Evolutionary conservation across 2,329 filamentous ascomycete genomes (phyloP).

Genomic region (Aspergillus sp.): DNA sequence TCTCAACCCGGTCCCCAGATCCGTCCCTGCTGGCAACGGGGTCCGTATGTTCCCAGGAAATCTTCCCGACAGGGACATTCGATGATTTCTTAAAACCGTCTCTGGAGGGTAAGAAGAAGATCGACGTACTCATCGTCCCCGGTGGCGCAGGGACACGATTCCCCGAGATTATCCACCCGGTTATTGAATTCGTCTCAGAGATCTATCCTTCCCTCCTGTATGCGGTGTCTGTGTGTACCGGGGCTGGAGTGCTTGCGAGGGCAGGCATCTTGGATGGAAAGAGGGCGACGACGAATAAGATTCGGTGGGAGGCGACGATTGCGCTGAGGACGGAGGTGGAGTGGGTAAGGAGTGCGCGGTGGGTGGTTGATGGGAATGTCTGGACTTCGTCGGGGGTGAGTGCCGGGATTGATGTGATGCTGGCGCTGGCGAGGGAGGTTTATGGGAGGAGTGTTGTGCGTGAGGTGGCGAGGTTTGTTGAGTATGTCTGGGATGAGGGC

Average conservation of each 20-base stretch:
- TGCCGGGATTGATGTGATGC: constrained; percentile 4
- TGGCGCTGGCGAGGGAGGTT: not conserved
- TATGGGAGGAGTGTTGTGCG: not conserved
- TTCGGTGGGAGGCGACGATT: not conserved
- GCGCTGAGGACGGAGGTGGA: not conserved
- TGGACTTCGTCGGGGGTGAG: constrained; percentile 66
- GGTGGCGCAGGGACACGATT: constrained; percentile 56
- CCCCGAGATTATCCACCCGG: constrained; percentile 31
- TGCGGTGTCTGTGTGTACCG: constrained; percentile 67
- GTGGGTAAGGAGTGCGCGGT: constrained; percentile 60
- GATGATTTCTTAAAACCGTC: constrained; percentile 41
- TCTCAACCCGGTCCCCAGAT: constrained; percentile 28
- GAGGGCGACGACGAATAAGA: constrained; percentile 62
- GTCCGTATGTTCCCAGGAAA: constrained; percentile 29
- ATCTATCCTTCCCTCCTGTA: constrained; percentile 53
- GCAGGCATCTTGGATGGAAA: constrained; percentile 61
- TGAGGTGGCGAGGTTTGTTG: not conserved
- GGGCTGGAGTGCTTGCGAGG: constrained; percentile 57
- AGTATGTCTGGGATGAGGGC: constrained; percentile 6
- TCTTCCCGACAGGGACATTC: constrained; percentile 45
- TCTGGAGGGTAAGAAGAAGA: no score
- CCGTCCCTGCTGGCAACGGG: constrained; percentile 15
- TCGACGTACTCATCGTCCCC: constrained; percentile 65
- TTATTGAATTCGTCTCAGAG: constrained; percentile 47
- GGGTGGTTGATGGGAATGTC: constrained; percentile 65